These are phyloP conservation scores for Actinidia polygama DNA, from an alignment of 179 eudicot genomes.

Conservation along the genomic window DNA sequence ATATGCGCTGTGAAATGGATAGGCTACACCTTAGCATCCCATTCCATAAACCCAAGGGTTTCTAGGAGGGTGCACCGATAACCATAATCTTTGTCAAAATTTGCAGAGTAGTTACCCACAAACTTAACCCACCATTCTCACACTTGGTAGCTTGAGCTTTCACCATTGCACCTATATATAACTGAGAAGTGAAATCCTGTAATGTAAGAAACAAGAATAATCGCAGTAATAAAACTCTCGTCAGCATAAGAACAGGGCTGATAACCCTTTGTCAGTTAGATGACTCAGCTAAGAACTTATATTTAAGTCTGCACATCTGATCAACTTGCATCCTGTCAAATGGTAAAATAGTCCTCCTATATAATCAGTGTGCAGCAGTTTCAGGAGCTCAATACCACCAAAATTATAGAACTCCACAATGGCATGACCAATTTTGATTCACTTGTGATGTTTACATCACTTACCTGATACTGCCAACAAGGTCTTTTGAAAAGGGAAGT, in stretches of 20 bases:
- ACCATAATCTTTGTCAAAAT: too few relatives aligned
- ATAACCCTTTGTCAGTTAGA: not conserved
- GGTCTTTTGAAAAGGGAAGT: not conserved
- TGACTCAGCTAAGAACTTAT: not conserved
- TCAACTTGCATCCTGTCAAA: slow-evolving; percentile 1
- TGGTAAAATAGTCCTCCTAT: not conserved
- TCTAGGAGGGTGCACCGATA: too few relatives aligned
- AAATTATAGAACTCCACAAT: not conserved
- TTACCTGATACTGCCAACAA: not conserved
- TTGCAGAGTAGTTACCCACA: not conserved
- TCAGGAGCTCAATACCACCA: not conserved
- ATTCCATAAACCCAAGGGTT: too few relatives aligned
- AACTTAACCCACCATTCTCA: not conserved
- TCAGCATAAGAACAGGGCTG: not conserved
- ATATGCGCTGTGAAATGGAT: too few relatives aligned
- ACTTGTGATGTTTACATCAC: not conserved
- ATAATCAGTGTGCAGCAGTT: not conserved
- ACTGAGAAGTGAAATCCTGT: not conserved
- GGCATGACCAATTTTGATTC: not conserved
- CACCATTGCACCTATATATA: not conserved
- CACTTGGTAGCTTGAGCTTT: not conserved
- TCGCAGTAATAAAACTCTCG: not conserved
- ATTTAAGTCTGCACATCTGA: not conserved
- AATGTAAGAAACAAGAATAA: not conserved
- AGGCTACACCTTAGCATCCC: too few relatives aligned